phyloP scores from a whole-genome alignment of 768 basidiomycete species.

The Leucosporidium yakuticum region DNA sequence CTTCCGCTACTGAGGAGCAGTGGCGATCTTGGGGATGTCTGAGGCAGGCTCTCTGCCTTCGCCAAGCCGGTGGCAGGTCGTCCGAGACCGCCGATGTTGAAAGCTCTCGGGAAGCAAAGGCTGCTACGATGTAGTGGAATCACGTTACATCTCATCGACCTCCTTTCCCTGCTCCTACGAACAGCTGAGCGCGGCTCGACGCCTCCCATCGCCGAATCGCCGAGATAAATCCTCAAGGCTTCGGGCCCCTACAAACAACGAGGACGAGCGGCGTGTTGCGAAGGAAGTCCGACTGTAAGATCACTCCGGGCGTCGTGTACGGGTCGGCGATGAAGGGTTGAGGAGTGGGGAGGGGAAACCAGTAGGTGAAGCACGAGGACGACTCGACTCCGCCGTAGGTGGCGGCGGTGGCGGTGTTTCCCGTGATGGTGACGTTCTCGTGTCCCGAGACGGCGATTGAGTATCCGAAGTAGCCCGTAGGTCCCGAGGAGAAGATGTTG shows the following conservation, averaged over 20 bases:
- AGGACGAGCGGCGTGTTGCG: background rate
- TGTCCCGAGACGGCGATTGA: constrained; percentile 10
- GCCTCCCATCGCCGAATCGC: too few species aligned
- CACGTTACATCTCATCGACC: too few species aligned
- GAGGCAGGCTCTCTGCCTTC: too few species aligned
- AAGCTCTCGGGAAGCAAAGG: too few species aligned
- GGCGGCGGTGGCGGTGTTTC: background rate
- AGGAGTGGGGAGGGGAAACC: constrained; percentile 36
- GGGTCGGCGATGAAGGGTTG: constrained; percentile 17
- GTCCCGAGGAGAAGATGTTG: constrained; percentile 23
- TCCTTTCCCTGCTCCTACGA: too few species aligned
- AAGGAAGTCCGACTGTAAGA: background rate
- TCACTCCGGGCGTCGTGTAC: background rate
- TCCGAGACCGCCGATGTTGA: too few species aligned
- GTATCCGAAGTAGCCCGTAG: constrained; percentile 13
- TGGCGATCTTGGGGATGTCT: too few species aligned
- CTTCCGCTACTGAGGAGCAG: too few species aligned
- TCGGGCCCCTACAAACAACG: background rate
- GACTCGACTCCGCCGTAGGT: constrained; percentile 14
- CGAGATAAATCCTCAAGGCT: too few species aligned
- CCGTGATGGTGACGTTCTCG: background rate
- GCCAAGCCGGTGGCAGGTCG: too few species aligned
- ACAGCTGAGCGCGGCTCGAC: too few species aligned
- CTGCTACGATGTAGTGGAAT: too few species aligned
- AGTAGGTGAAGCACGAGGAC: constrained; percentile 5